Conservation (phyloP, 2,329 filamentous ascomycete species). For the Thermomyces lanuginosus region DNA sequence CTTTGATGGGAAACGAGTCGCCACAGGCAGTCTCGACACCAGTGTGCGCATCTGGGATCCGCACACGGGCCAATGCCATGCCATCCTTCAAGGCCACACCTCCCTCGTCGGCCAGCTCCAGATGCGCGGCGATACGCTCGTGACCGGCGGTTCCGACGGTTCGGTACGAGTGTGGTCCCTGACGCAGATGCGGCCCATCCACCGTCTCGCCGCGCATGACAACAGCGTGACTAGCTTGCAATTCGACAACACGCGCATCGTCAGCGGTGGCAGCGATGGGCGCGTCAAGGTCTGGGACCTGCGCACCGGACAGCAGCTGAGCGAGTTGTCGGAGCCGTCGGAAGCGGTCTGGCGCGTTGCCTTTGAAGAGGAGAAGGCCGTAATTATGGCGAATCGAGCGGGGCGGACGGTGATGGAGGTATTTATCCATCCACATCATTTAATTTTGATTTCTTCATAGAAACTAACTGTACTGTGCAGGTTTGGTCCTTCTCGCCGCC, state of each 20-base stretch:
- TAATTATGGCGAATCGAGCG: slow-evolving; percentile 76
- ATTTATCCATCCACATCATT: slow-evolving; percentile 8
- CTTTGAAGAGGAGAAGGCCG: slow-evolving; percentile 95
- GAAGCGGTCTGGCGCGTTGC: slow-evolving; percentile 96
- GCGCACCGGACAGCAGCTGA: slow-evolving; percentile 74
- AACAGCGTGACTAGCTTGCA: slow-evolving; percentile 96
- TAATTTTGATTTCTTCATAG: slow-evolving; percentile 3
- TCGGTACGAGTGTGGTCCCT: slow-evolving; percentile 94
- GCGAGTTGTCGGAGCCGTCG: slow-evolving; percentile 77
- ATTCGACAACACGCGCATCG: slow-evolving; percentile 88
- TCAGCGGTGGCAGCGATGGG: slow-evolving; percentile 93
- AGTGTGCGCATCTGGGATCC: slow-evolving; percentile 97
- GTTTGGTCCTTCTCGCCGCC: slow-evolving; percentile 92
- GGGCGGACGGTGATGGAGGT: slow-evolving; percentile 96
- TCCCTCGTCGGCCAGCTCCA: slow-evolving; percentile 92
- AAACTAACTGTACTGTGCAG: slow-evolving; percentile 33
- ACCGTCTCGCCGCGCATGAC: slow-evolving; percentile 87
- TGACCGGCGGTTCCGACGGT: slow-evolving; percentile 90
- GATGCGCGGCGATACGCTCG: slow-evolving; percentile 84
- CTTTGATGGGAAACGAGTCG: slow-evolving; percentile 84
- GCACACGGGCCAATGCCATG: slow-evolving; percentile 67
- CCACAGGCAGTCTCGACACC: slow-evolving; percentile 89
- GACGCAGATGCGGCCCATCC: slow-evolving; percentile 76
- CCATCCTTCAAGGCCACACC: slow-evolving; percentile 89
- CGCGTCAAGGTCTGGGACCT: slow-evolving; percentile 97